These are phyloP conservation scores for Aureoboletus auriporus DNA, from an alignment of 768 basidiomycete genomes.

Conservation along the genomic window DNA sequence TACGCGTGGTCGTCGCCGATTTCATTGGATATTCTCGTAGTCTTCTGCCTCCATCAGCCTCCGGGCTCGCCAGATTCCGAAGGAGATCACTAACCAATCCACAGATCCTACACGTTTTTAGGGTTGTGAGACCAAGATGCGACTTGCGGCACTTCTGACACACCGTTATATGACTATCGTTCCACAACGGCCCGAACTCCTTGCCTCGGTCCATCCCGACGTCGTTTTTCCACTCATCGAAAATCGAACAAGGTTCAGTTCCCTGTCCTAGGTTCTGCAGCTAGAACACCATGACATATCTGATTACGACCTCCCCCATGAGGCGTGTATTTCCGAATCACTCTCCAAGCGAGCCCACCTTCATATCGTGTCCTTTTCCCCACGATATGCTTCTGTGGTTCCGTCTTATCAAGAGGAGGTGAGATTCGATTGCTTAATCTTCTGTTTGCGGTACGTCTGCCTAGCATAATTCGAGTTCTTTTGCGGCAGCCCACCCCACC, in stretches of 20 bases:
- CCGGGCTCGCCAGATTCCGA: no score
- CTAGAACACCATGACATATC: background rate
- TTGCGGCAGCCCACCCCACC: slow-evolving; percentile 3
- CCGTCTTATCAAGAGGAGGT: background rate
- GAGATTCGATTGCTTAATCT: slow-evolving; percentile 12
- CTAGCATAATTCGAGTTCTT: background rate
- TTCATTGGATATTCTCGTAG: no score
- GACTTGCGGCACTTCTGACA: background rate
- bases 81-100: no score
- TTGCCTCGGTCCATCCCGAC: no score
- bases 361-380: slow-evolving; percentile 1
- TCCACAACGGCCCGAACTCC: background rate
- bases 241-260: slow-evolving; percentile 14
- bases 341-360: background rate
- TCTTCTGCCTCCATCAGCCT: no score
- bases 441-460: slow-evolving; percentile 1
- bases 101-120: background rate
- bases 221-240: background rate
- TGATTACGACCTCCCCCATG: slow-evolving; percentile 4
- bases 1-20: no score
- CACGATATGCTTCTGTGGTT: slow-evolving; percentile 15
- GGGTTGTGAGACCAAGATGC: background rate
- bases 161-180: background rate
- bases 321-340: background rate
- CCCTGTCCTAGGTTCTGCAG: background rate